Conservation (phyloP, 2,329 filamentous ascomycete genomes). For the Kalmusia sp. region DNA sequence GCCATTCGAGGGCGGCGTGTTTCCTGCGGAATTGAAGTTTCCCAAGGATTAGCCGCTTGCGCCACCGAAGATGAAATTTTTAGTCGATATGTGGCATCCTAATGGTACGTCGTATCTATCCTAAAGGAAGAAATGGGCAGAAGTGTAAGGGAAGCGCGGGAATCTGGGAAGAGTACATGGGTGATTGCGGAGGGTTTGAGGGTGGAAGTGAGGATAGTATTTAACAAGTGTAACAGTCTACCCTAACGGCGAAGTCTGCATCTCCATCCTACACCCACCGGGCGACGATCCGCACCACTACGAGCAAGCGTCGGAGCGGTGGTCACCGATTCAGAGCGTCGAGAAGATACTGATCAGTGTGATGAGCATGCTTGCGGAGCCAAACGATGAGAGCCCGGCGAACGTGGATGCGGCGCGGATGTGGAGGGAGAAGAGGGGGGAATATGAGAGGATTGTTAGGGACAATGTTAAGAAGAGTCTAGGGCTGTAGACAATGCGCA, state of each 20-base stretch:
- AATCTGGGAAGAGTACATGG: too few relatives aligned
- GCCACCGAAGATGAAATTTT: conserved; percentile 89
- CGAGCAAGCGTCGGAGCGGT: conserved; percentile 87
- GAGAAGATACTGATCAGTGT: conserved; percentile 93
- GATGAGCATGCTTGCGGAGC: conserved; percentile 88
- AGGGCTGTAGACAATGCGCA: conserved; percentile 32
- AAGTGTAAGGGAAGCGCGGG: background rate
- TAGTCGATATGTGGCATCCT: conserved; percentile 87
- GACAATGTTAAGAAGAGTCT: conserved; percentile 54
- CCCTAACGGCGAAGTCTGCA: conserved; percentile 85
- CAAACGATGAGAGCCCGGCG: conserved; percentile 94
- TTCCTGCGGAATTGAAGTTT: conserved; percentile 84
- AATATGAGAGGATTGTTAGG: conserved; percentile 81
- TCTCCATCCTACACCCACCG: conserved; percentile 94
- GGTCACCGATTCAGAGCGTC: conserved; percentile 92
- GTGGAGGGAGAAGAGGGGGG: conserved; percentile 79
- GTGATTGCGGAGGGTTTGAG: too few relatives aligned
- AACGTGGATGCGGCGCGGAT: conserved; percentile 92
- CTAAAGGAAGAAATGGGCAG: background rate
- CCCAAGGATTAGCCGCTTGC: conserved; percentile 84
- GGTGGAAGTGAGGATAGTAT: too few relatives aligned
- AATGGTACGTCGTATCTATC: conserved; percentile 66
- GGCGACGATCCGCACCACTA: conserved; percentile 95
- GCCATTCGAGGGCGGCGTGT: conserved; percentile 94
- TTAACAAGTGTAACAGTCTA: too few relatives aligned